These are phyloP conservation scores for Irpex lacteus DNA, from an alignment of 1,284 basidiomycete genomes.

Conservation along the genomic window DNA sequence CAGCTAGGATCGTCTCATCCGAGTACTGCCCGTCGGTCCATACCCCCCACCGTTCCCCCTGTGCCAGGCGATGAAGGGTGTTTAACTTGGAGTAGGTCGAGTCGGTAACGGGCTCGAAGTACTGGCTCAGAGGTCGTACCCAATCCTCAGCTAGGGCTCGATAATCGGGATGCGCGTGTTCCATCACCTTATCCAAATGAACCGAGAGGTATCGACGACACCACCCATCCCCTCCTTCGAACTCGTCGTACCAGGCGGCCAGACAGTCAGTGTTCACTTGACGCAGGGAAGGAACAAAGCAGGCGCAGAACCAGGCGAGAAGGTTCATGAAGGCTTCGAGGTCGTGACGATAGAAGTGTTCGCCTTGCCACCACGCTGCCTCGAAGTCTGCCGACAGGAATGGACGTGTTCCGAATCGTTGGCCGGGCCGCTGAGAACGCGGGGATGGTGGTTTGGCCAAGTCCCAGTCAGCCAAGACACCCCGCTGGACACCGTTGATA, in stretches of 20 bases:
- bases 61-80: background rate
- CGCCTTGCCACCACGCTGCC: constrained; percentile 8
- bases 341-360: constrained; percentile 10
- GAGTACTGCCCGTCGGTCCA: background rate
- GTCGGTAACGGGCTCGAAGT: background rate
- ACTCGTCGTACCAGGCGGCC: background rate
- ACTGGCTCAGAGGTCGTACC: background rate
- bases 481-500: background rate
- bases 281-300: constrained; percentile 1
- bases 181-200: background rate
- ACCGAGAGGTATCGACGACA: background rate
- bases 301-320: constrained; percentile 9
- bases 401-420: background rate
- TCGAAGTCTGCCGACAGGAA: constrained; percentile 8
- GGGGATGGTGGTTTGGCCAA: background rate
- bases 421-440: background rate
- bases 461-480: constrained; percentile 7
- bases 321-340: constrained; percentile 9
- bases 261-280: background rate
- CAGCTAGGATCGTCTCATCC: background rate
- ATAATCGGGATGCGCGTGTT: background rate
- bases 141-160: background rate
- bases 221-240: background rate
- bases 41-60: background rate
- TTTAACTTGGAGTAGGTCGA: background rate